Evolutionary conservation across 306 rosid genomes (phyloP), one percentile per base, ranked within the genome.

Genomic region (Boehmeria nivea): DNA sequence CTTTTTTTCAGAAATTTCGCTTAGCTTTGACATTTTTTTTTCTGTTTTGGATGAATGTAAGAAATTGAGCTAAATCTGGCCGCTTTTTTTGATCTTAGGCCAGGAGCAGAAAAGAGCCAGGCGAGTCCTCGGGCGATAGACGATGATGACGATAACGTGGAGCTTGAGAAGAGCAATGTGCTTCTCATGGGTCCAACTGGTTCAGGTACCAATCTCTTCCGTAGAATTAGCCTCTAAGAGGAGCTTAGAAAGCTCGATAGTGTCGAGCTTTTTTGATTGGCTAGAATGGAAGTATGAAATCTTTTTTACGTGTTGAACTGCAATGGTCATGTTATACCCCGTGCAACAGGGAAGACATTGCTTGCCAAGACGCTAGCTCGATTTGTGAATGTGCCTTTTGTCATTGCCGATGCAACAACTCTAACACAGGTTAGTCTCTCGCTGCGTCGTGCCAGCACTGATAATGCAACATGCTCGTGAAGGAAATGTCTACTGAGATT

Each of bases 151-250:
- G 85, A 90, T 43, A 72, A 61, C 28, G 98, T 90, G 31, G 95
- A 90, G 74, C 80, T 90, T 49, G 98, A 90, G 68, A 90, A 90
- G 85, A 90, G 98, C 85, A 90, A 90, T 44, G 98, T 90, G 54
- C 98, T 90, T 61, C 63, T 90, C 72, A 90, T 90, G 94, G 98
- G 95, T 64, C 98, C 98, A 53, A 90, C 98, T 40, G 98, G 98
- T 47, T 90, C 98, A 45, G 97, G 97, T 89, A 58, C n/a, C 5
- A 21, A 48, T 15, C 24, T 27, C 45, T 57, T 62, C 6, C 33
- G 17, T 40, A 17, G 15, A 43, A n/a, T 21, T 61, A 45, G 59
- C 43, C 38, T 36, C 12, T 3, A 12, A n/a, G 15, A 10, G 21
- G 21, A 24, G 24, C 28, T 20, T 56, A n/a, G 20, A 7, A 38